Conservation (phyloP, 2,329 filamentous ascomycete genomes). For the Helicocarpus griseus region DNA sequence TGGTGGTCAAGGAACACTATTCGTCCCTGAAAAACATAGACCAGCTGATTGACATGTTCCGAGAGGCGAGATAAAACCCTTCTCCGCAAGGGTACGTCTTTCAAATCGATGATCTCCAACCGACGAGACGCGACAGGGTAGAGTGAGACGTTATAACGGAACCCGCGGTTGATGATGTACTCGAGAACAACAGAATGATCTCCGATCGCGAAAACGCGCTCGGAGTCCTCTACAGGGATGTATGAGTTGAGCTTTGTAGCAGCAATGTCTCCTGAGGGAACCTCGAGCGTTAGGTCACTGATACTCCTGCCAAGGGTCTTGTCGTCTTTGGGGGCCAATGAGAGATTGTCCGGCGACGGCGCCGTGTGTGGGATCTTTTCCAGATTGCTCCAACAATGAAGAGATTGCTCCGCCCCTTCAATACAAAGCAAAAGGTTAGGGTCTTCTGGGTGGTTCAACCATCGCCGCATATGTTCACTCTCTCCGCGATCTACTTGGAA, state of each 20-base stretch:
- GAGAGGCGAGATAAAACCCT: background rate
- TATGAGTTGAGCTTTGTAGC: background rate
- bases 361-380: background rate
- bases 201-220: background rate
- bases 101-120: constrained; percentile 1
- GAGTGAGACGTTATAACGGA: background rate
- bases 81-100: background rate
- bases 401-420: constrained; percentile 1
- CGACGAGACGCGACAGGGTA: background rate
- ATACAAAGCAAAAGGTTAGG: constrained; percentile 5
- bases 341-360: background rate
- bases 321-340: background rate
- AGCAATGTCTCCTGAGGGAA: background rate
- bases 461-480: background rate
- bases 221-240: background rate
- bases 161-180: background rate
- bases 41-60: constrained; percentile 5
- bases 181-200: constrained; percentile 2
- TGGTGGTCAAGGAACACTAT: constrained; percentile 15
- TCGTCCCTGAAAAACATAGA: constrained; percentile 3
- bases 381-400: constrained; percentile 4
- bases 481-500: background rate
- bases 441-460: constrained; percentile 7
- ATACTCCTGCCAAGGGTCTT: background rate
- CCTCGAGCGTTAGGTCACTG: background rate